Evolutionary conservation across 1,284 basidiomycete species (phyloP), one percentile per base, ranked within the genome.

Genomic region (Apiotrichum akiyoshidainum): DNA sequence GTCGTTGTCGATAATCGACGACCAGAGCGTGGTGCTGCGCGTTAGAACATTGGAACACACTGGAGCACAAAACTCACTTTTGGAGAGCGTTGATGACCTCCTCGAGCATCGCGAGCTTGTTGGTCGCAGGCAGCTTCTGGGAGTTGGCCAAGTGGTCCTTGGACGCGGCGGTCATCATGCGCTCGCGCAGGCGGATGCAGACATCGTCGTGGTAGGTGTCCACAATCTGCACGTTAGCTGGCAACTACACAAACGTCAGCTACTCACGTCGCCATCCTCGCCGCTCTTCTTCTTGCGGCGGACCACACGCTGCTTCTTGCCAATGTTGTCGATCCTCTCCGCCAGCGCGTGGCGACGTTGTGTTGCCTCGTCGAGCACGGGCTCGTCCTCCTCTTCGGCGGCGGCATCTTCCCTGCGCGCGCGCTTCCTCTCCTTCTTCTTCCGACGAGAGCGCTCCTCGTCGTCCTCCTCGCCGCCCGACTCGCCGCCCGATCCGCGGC

Each of bases 1-100:
- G 65, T 95, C 94, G 76, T 94, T 94, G 79, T 99, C 96, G 60
- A 94, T 84, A 70, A 98, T 96, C 4, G 92, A 90, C 68, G 96
- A 91, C 39, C 89, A 87, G 14, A 96, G 83, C 3, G 91, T 87
- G 33, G 86, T 84, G 76, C 89, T 92, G 68, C 19, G 14, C 2
- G 35, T 64, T 48, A 65, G 61, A n/a, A n/a, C n/a, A n/a, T n/a
- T n/a, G n/a, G n/a, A n/a, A n/a, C n/a, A n/a, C n/a, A 16, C 51
- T 19, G 5, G 21, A 52, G 40, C n/a, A n/a, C n/a, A n/a, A n/a
- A 9, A 82, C 89, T 62, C 70, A 94, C 94, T 96, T 98, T 78
- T 94, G 89, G 60, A 99, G 81, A 5, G 91, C 88, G n/a, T 89
- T 87, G 82, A 96, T 89, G 17, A 96, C 95, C 68, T 89, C 87